Percentiles rank a stretch among this genome's conserved stretches.
phyloP scores from a whole-genome alignment of 805 yeast species.

The Ogataea parapolymorpha region DNA sequence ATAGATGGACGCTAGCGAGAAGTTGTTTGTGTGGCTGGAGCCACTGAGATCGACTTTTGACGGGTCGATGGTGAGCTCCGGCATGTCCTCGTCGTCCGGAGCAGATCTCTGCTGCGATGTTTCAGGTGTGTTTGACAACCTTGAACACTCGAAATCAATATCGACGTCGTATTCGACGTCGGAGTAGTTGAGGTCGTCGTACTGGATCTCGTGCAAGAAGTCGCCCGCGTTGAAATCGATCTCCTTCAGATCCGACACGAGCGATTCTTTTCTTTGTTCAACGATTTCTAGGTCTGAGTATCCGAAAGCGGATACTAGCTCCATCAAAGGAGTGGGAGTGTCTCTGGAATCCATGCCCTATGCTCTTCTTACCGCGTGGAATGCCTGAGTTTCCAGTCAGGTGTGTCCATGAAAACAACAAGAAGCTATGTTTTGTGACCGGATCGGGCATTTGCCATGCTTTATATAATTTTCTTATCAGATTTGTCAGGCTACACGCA shows the following conservation, averaged over 20 bases:
- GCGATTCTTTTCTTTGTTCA: constrained; percentile 7
- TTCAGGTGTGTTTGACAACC: constrained; percentile 12
- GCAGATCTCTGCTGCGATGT: constrained; percentile 13
- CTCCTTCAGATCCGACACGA: constrained; percentile 14
- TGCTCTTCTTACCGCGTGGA: constrained; percentile 4
- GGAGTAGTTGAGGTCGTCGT: constrained; percentile 16
- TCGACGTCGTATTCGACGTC: constrained; percentile 17
- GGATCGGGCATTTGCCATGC: constrained; percentile 8
- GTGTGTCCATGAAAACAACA: constrained; percentile 10
- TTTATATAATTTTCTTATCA: constrained; percentile 9
- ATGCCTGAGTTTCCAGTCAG: constrained; percentile 2
- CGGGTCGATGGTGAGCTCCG: constrained; percentile 16
- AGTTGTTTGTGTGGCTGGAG: not conserved
- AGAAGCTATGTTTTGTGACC: constrained; percentile 3
- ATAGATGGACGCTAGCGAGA: constrained; percentile 4
- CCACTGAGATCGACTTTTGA: constrained; percentile 10
- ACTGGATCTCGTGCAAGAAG: constrained; percentile 15
- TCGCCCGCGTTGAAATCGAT: constrained; percentile 16
- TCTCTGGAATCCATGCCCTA: constrained; percentile 10
- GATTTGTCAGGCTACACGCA: constrained; percentile 5
- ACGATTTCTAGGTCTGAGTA: constrained; percentile 4
- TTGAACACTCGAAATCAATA: constrained; percentile 9
- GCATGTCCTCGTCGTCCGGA: constrained; percentile 10
- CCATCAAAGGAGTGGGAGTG: constrained; percentile 12
- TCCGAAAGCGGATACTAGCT: constrained; percentile 5